These are phyloP conservation scores for Apiotrichum domesticum DNA, from an alignment of 1,284 basidiomycete genomes.

Conservation along the genomic window DNA sequence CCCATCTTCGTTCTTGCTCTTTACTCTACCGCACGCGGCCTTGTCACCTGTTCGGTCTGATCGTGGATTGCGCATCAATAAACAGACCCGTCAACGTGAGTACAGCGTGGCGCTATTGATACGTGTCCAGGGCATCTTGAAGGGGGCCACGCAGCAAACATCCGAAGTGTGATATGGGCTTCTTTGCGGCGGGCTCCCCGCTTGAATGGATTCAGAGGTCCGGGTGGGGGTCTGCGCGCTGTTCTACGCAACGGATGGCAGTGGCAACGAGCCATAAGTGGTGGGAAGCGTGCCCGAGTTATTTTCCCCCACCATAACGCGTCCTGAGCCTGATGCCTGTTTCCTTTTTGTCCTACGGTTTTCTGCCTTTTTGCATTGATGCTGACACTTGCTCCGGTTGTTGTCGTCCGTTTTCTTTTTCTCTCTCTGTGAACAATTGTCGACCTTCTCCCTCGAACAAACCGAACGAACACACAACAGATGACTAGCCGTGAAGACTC, in stretches of 20 bases:
- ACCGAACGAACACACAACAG: constrained; percentile 32
- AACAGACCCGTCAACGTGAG: background rate
- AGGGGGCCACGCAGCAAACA: no score
- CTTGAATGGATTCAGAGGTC: no score
- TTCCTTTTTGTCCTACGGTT: background rate
- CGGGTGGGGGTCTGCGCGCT: no score
- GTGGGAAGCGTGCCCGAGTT: no score
- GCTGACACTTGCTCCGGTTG: no score
- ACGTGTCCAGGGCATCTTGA: background rate
- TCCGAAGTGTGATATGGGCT: no score
- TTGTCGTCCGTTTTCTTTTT: background rate
- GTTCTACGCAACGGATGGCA: no score
- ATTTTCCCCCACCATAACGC: no score
- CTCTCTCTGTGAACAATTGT: constrained; percentile 3
- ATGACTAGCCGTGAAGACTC: constrained; percentile 90
- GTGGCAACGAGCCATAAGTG: no score
- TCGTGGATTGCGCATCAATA: background rate
- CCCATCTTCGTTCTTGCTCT: no score
- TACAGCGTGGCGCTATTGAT: background rate
- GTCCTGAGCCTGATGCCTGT: no score
- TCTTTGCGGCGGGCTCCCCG: no score
- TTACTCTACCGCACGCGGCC: background rate
- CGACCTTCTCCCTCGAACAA: background rate
- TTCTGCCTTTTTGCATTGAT: background rate
- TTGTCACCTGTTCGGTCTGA: background rate